Evolutionary conservation across 495 filamentous ascomycete species (phyloP).

Genomic region (Neurospora tetrasperma): DNA sequence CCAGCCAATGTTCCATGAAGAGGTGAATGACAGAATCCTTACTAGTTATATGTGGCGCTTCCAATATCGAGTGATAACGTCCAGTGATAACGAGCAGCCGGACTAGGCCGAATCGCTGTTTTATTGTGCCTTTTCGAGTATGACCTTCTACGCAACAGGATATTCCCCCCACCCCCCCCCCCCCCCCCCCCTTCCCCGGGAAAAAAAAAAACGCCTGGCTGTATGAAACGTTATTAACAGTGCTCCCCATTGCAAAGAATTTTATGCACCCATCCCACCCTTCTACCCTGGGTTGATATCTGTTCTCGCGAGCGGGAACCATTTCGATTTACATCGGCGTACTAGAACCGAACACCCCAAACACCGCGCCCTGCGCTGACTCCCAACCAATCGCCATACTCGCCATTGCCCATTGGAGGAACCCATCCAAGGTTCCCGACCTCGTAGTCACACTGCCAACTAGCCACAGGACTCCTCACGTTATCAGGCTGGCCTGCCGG

Average conservation of each 20-base stretch:
- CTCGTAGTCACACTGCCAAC: constrained; percentile 94
- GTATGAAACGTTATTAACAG: neutral
- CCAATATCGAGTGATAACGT: neutral
- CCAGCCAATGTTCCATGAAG: neutral
- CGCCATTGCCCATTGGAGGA: constrained; percentile 60
- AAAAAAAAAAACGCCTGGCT: neutral
- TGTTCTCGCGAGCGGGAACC: neutral
- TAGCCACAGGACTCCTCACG: constrained; percentile 60
- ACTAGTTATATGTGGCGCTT: neutral
- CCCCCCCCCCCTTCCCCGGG: too few relatives aligned
- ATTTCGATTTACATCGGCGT: neutral
- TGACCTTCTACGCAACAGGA: neutral
- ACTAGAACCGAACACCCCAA: constrained; percentile 50
- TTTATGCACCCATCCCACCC: neutral
- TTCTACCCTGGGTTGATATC: neutral
- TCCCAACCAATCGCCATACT: constrained; percentile 86
- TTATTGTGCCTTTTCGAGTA: neutral
- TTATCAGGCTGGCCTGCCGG: constrained; percentile 42
- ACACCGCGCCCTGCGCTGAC: constrained; percentile 85
- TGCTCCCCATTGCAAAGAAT: neutral
- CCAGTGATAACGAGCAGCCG: neutral
- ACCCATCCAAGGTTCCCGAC: constrained; percentile 93
- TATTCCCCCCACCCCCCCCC: neutral
- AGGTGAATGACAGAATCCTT: neutral
- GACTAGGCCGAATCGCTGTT: neutral